These are phyloP conservation scores for Acaromyces ingoldii DNA, from an alignment of 1,284 basidiomycete genomes.

Conservation along the genomic window DNA sequence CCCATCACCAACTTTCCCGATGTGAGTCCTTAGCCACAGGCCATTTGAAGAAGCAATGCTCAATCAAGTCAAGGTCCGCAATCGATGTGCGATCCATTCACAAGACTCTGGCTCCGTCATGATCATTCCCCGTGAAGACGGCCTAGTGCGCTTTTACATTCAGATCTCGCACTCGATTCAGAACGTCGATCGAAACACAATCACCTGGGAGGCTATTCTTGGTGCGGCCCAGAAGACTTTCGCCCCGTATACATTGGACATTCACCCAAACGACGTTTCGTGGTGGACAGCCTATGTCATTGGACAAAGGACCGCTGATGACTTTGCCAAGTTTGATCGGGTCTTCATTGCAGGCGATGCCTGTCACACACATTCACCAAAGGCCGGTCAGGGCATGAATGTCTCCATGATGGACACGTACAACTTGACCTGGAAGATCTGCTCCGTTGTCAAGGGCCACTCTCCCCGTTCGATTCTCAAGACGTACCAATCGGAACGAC, in stretches of 20 bases:
- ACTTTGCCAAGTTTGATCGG: constrained; percentile 16
- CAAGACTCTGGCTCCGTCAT: constrained; percentile 57
- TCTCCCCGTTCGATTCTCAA: constrained; percentile 64
- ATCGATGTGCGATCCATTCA: constrained; percentile 65
- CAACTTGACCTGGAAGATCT: constrained; percentile 58
- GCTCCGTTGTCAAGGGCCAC: constrained; percentile 67
- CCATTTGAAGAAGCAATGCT: no score
- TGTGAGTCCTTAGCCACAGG: constrained; percentile 59
- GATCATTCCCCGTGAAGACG: constrained; percentile 66
- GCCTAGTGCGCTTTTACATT: constrained; percentile 69
- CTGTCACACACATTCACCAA: constrained; percentile 75
- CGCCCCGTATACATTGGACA: constrained; percentile 63
- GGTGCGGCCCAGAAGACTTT: constrained; percentile 64
- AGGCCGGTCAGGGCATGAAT: constrained; percentile 67
- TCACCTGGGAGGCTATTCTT: constrained; percentile 63
- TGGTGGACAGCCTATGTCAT: constrained; percentile 63
- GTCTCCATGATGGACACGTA: constrained; percentile 70
- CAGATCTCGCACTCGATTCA: constrained; percentile 57
- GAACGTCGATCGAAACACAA: constrained; percentile 61
- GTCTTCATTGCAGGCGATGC: constrained; percentile 24
- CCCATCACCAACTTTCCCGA: constrained; percentile 58
- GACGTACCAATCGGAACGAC: constrained; percentile 62
- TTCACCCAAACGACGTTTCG: constrained; percentile 60
- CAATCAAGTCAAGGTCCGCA: no score
- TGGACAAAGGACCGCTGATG: constrained; percentile 18